Evolutionary conservation across 2,329 filamentous ascomycete species (phyloP).

Genomic region (Tolypocladium sp.): DNA sequence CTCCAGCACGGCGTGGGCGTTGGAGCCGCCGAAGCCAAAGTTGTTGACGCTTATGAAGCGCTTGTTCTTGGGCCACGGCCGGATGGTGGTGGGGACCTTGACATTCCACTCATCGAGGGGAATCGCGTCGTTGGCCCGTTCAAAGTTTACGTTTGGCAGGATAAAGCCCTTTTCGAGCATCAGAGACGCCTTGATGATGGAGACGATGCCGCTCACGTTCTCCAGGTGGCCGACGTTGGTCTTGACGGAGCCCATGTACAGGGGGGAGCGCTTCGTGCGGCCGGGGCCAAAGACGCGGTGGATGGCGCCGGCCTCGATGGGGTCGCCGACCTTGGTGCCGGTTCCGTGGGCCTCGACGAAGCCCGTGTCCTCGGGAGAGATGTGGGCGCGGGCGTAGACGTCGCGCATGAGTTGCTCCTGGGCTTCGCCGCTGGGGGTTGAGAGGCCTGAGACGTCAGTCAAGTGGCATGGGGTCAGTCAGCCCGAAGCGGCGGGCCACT

Average conservation of each 20-base stretch:
- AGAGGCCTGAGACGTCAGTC: constrained; percentile 34
- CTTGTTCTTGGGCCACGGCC: constrained; percentile 38
- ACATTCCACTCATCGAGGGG: constrained; percentile 40
- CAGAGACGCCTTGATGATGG: constrained; percentile 41
- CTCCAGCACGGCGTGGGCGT: constrained; percentile 32
- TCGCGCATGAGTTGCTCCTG: constrained; percentile 32
- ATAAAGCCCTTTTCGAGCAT: constrained; percentile 42
- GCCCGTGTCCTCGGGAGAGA: constrained; percentile 18
- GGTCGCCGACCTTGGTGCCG: constrained; percentile 46
- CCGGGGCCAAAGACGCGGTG: constrained; percentile 30
- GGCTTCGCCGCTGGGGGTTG: constrained; percentile 41
- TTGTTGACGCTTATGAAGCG: constrained; percentile 40
- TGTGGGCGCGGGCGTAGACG: constrained; percentile 20
- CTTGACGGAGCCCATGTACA: constrained; percentile 40
- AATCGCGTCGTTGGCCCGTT: constrained; percentile 38
- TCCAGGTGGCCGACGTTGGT: constrained; percentile 44
- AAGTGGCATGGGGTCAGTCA: not conserved
- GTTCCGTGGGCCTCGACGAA: constrained; percentile 46
- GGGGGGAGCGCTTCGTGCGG: constrained; percentile 28
- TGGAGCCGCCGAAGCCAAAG: constrained; percentile 38
- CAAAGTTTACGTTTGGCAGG: constrained; percentile 40
- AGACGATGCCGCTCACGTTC: constrained; percentile 39
- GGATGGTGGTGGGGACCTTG: constrained; percentile 32
- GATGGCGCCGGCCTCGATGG: constrained; percentile 42
- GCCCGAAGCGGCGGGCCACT: not conserved